Conservation (phyloP, 2,329 filamentous ascomycete genomes). For the Fusarium sp. region DNA sequence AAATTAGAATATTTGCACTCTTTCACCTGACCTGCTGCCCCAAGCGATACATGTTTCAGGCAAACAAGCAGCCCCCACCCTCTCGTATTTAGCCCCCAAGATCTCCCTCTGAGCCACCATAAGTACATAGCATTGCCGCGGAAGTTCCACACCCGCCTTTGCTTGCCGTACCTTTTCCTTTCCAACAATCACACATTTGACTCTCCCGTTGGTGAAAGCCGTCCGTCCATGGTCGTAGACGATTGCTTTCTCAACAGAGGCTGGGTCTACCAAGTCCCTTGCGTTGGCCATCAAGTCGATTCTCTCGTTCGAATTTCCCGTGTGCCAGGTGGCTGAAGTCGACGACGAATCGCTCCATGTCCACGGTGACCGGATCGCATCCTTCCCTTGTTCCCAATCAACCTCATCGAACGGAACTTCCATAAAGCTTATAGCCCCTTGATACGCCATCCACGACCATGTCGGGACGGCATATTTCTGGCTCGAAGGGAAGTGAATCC, state of each 20-base stretch:
- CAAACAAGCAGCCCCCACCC: slow-evolving; percentile 17
- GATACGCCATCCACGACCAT: slow-evolving; percentile 53
- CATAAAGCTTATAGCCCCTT: slow-evolving; percentile 47
- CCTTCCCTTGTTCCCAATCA: slow-evolving; percentile 12
- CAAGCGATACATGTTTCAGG: not conserved
- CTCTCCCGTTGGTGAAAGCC: not conserved
- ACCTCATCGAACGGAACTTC: slow-evolving; percentile 32
- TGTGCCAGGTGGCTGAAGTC: slow-evolving; percentile 12
- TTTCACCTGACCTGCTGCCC: not conserved
- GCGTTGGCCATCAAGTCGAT: slow-evolving; percentile 7
- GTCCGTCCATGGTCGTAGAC: slow-evolving; percentile 5
- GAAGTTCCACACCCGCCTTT: not conserved
- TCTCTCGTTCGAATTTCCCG: slow-evolving; percentile 4
- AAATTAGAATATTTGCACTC: not conserved
- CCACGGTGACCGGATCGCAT: slow-evolving; percentile 19
- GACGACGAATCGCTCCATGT: not conserved
- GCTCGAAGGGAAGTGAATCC: slow-evolving; percentile 5
- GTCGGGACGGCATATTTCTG: slow-evolving; percentile 35
- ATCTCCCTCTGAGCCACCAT: not conserved
- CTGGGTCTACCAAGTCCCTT: not conserved
- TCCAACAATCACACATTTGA: slow-evolving; percentile 18
- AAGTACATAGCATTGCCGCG: not conserved
- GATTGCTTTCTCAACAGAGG: not conserved
- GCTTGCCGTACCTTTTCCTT: not conserved
- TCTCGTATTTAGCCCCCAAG: not conserved